These are phyloP conservation scores for Platanthera zijinensis DNA, from an alignment of 106 monocot species.

Conservation along the genomic window DNA sequence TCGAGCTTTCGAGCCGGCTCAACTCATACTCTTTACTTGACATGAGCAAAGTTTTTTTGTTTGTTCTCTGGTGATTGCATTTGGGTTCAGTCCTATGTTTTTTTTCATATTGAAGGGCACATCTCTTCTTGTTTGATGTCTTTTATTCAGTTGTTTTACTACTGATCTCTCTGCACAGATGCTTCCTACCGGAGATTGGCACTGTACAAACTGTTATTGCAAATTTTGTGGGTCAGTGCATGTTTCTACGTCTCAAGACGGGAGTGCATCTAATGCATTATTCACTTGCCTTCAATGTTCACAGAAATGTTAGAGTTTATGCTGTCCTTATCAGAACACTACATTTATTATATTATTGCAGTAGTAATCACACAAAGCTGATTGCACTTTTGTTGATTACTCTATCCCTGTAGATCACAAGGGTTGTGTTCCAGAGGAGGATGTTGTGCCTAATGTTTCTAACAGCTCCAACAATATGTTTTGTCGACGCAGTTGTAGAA, in stretches of 20 bases:
- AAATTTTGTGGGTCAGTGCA: conserved; percentile 53
- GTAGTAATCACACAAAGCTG: neutral
- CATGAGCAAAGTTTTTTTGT: neutral
- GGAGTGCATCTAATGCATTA: conserved; percentile 12
- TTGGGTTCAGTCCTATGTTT: neutral
- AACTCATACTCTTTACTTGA: neutral
- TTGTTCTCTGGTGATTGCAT: neutral
- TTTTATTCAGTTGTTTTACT: neutral
- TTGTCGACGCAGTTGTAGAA: conserved; percentile 28
- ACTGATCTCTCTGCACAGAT: conserved; percentile 30
- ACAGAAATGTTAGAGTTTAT: conserved; percentile 48
- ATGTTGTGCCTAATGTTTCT: conserved; percentile 20
- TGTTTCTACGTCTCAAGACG: conserved; percentile 6
- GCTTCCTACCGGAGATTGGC: conserved; percentile 81
- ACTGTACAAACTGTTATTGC: conserved; percentile 71
- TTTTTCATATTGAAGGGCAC: neutral
- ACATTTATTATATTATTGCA: neutral
- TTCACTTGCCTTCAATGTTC: conserved; percentile 69
- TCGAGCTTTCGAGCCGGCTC: no score
- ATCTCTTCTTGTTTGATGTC: neutral
- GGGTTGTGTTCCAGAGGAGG: conserved; percentile 48
- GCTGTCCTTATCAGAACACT: neutral
- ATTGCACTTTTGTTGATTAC: conserved; percentile 1
- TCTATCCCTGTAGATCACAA: conserved; percentile 55
- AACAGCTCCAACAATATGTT: conserved; percentile 30